Evolutionary conservation across 1,284 basidiomycete species (phyloP).

Genomic region (Gyrodon tennesseensis): DNA sequence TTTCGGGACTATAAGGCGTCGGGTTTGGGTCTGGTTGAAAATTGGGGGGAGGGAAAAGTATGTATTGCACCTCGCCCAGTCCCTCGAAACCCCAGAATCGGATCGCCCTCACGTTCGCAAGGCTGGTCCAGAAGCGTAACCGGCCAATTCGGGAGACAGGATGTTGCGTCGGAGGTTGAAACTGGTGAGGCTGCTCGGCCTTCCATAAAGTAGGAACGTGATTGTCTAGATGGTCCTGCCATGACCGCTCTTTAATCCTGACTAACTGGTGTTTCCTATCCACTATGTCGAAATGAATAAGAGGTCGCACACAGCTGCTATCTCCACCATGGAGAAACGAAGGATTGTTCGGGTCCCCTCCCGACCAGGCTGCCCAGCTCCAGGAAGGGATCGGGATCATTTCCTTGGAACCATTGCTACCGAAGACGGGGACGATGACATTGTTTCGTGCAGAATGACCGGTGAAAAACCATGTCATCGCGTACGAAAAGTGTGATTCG

Average conservation of each 20-base stretch:
- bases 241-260: conserved; percentile 13
- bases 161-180: neutral
- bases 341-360: neutral
- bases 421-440: conserved; percentile 20
- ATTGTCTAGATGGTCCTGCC: neutral
- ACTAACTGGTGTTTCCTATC: conserved; percentile 12
- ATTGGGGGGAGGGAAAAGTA: neutral
- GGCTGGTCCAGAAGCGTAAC: conserved; percentile 29
- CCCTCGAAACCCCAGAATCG: neutral
- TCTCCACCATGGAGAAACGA: neutral
- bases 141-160: conserved; percentile 8
- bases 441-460: conserved; percentile 19
- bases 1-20: conserved; percentile 1
- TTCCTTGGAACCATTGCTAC: conserved; percentile 9
- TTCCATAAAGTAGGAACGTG: conserved; percentile 3
- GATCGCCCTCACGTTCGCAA: conserved; percentile 13
- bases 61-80: neutral
- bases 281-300: conserved; percentile 25
- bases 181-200: neutral
- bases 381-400: conserved; percentile 28
- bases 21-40: neutral
- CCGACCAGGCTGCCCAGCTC: conserved; percentile 34
- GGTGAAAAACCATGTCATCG: conserved; percentile 21
- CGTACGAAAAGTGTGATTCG: conserved; percentile 26
- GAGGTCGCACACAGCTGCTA: neutral